These are phyloP conservation scores for Yamagishiella unicocca DNA, from an alignment of 139 green algal genomes.

Conservation along the genomic window DNA sequence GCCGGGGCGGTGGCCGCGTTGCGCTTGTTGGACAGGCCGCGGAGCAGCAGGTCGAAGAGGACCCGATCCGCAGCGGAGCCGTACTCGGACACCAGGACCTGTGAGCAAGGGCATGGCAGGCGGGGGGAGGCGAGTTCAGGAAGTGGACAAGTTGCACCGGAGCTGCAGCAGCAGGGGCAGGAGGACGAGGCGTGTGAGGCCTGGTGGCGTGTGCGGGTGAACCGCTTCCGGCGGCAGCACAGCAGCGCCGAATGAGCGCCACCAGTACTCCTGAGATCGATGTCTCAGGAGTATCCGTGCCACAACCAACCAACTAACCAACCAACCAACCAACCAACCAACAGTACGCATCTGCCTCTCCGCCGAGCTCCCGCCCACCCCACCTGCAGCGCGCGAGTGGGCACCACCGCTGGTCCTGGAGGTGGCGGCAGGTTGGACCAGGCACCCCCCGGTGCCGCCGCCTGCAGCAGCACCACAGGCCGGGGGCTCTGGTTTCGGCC, in stretches of 20 bases:
- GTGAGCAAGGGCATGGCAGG: too few relatives aligned
- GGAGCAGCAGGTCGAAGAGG: slow-evolving; percentile 43
- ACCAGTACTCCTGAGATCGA: too few relatives aligned
- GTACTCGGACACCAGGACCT: slow-evolving; percentile 36
- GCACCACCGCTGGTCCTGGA: slow-evolving; percentile 29
- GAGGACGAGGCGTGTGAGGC: too few relatives aligned
- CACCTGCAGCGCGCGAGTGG: slow-evolving; percentile 39
- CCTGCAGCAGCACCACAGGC: neutral
- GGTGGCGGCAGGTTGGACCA: slow-evolving; percentile 26
- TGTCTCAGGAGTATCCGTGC: too few relatives aligned
- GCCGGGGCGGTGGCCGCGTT: neutral
- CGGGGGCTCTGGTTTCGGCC: neutral
- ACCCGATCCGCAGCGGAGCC: slow-evolving; percentile 28
- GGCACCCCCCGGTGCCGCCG: neutral
- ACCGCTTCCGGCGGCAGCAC: too few relatives aligned
- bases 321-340: too few relatives aligned
- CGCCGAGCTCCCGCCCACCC: neutral
- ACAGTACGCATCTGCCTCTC: too few relatives aligned
- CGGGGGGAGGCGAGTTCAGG: neutral
- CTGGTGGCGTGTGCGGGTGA: too few relatives aligned
- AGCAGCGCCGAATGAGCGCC: too few relatives aligned
- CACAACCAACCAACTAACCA: too few relatives aligned
- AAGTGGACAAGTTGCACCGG: too few relatives aligned
- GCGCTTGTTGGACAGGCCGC: slow-evolving; percentile 9
- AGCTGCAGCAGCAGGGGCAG: too few relatives aligned